Conservation (phyloP, 2,329 filamentous ascomycete genomes). For the Madurella mycetomatis region DNA sequence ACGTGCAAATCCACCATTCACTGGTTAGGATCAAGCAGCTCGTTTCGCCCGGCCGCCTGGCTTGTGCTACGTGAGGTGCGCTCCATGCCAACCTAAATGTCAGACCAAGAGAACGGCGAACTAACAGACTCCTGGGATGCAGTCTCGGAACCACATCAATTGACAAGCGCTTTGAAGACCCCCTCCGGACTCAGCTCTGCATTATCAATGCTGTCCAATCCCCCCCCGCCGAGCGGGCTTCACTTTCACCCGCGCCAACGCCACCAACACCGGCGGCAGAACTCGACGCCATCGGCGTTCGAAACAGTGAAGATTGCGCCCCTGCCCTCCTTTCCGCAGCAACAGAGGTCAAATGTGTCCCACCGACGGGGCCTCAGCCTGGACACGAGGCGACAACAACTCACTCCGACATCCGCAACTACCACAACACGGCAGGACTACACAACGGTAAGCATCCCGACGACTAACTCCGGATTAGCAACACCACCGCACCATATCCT, state of each 20-base stretch:
- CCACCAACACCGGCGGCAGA: slow-evolving; percentile 78
- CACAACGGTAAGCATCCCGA: slow-evolving; percentile 49
- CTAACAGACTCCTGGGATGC: slow-evolving; percentile 2
- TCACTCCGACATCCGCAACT: slow-evolving; percentile 27
- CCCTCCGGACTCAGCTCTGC: slow-evolving; percentile 29
- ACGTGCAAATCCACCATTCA: slow-evolving; percentile 38
- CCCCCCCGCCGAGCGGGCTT: slow-evolving; percentile 59
- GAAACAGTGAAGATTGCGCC: slow-evolving; percentile 67
- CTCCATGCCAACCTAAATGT: not conserved
- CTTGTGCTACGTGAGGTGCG: slow-evolving; percentile 79
- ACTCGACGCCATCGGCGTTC: slow-evolving; percentile 76
- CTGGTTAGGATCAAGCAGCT: slow-evolving; percentile 44
- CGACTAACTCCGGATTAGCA: slow-evolving; percentile 54
- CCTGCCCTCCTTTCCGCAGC: slow-evolving; percentile 53
- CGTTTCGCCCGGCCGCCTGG: slow-evolving; percentile 67
- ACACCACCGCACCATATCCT: slow-evolving; percentile 69
- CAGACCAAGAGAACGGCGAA: slow-evolving; percentile 1
- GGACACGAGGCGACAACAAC: slow-evolving; percentile 64
- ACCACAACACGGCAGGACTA: slow-evolving; percentile 42
- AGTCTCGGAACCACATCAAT: slow-evolving; percentile 32
- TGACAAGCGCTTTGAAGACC: slow-evolving; percentile 41
- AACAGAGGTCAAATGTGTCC: slow-evolving; percentile 38
- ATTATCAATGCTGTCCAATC: slow-evolving; percentile 36
- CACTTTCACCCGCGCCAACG: slow-evolving; percentile 68
- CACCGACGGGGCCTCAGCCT: slow-evolving; percentile 84